phyloP scores from a whole-genome alignment of 495 filamentous ascomycete genomes.

The Barbatosphaeria neglecta region DNA sequence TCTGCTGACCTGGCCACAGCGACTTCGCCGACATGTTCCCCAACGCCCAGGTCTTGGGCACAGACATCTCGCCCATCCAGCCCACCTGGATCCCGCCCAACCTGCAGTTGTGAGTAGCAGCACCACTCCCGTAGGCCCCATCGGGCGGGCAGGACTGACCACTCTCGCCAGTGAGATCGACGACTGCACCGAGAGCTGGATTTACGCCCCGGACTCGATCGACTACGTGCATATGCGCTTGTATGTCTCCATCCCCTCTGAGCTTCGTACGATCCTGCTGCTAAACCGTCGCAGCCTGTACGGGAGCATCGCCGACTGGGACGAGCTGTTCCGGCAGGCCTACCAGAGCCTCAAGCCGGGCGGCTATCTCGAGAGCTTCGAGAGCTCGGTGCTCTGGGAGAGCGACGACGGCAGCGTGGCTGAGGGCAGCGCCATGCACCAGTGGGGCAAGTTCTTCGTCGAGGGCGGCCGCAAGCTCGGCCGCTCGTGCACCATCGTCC shows the following conservation, averaged over 20 bases:
- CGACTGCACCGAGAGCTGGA: slow-evolving; percentile 42
- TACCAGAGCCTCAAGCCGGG: slow-evolving; percentile 27
- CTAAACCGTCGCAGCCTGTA: slow-evolving; percentile 21
- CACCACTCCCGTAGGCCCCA: not conserved
- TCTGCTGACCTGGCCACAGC: too few relatives aligned
- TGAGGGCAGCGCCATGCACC: slow-evolving; percentile 27
- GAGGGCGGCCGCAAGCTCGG: slow-evolving; percentile 34
- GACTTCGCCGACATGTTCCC: slow-evolving; percentile 35
- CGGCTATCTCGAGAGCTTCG: slow-evolving; percentile 35
- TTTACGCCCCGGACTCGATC: slow-evolving; percentile 36
- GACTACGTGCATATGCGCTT: slow-evolving; percentile 55
- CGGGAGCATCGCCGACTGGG: slow-evolving; percentile 48
- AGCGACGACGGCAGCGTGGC: slow-evolving; percentile 41
- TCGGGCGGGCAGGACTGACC: not conserved
- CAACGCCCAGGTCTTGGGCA: slow-evolving; percentile 42
- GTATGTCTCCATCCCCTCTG: not conserved
- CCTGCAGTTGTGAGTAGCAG: slow-evolving; percentile 16
- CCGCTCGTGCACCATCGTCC: slow-evolving; percentile 31
- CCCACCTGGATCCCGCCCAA: slow-evolving; percentile 35
- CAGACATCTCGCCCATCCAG: slow-evolving; percentile 49
- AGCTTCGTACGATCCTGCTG: not conserved
- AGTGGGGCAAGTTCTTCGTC: slow-evolving; percentile 34
- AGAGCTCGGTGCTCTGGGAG: slow-evolving; percentile 25
- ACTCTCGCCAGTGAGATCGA: slow-evolving; percentile 33
- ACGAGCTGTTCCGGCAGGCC: slow-evolving; percentile 23